phyloP scores from a whole-genome alignment of 1,139 yeast genomes.

The Arxiozyma telluris region DNA sequence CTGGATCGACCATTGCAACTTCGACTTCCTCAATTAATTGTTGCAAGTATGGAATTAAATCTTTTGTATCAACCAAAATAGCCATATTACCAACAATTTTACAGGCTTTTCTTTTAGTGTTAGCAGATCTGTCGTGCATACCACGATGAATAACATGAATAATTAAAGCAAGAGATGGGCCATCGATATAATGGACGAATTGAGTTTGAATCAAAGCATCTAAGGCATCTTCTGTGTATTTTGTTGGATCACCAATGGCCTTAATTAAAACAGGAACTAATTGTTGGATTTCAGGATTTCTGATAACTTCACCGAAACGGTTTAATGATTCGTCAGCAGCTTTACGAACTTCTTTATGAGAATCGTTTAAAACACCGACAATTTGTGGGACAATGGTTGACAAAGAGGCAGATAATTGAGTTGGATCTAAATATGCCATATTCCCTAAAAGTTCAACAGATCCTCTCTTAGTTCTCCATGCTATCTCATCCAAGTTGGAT shows the following conservation, averaged over 20 bases:
- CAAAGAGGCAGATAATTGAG: conserved; percentile 81
- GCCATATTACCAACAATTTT: conserved; percentile 99
- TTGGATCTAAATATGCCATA: conserved; percentile 95
- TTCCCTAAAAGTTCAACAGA: conserved; percentile 93
- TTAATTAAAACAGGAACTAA: conserved; percentile 81
- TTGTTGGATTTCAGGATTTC: conserved; percentile 92
- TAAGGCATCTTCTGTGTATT: conserved; percentile 76
- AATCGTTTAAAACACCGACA: conserved; percentile 87
- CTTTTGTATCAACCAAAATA: conserved; percentile 80
- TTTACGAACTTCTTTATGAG: conserved; percentile 92
- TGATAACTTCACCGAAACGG: conserved; percentile 90
- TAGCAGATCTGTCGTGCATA: conserved; percentile 86
- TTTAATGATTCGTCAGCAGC: conserved; percentile 88
- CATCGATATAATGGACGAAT: conserved; percentile 95
- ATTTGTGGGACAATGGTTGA: conserved; percentile 91
- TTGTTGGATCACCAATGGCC: conserved; percentile 95
- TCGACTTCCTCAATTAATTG: conserved; percentile 76
- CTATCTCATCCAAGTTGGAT: conserved; percentile 73
- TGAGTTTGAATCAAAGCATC: conserved; percentile 83
- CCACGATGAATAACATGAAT: conserved; percentile 94
- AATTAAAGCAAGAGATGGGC: conserved; percentile 91
- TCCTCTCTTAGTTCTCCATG: conserved; percentile 96
- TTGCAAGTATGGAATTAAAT: conserved; percentile 73
- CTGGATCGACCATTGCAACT: conserved; percentile 96
- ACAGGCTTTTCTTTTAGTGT: conserved; percentile 87